These are phyloP conservation scores for Neodidymelliopsis sp. DNA, from an alignment of 2,329 filamentous ascomycete genomes.

Conservation along the genomic window DNA sequence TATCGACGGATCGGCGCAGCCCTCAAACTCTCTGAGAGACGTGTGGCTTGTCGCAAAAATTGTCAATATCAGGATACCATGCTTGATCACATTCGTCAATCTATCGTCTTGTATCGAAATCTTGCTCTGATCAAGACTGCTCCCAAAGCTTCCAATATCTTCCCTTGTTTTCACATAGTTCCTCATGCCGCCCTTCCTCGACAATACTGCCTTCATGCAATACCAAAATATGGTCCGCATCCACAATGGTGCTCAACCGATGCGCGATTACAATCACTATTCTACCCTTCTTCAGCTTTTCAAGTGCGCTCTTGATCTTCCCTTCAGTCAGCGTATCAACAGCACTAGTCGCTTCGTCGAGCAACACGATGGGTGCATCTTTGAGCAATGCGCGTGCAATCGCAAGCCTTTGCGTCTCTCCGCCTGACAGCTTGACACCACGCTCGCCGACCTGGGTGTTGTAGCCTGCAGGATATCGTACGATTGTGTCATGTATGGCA, in stretches of 20 bases:
- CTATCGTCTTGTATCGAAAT: no score
- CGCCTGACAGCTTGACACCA: constrained; percentile 58
- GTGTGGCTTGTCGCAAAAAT: no score
- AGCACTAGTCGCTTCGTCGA: constrained; percentile 14
- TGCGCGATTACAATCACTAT: constrained; percentile 55
- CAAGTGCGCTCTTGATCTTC: constrained; percentile 41
- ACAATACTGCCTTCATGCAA: constrained; percentile 48
- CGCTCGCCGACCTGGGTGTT: constrained; percentile 93
- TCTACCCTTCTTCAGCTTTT: constrained; percentile 16
- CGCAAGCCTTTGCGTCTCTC: constrained; percentile 87
- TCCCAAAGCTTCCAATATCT: constrained; percentile 10
- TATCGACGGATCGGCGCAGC: no score
- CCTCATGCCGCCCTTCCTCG: constrained; percentile 42
- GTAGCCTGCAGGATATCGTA: constrained; percentile 71
- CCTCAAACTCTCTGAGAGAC: no score
- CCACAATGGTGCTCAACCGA: constrained; percentile 48
- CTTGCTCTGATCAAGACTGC: no score
- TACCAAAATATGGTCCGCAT: constrained; percentile 52
- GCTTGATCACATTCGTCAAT: no score
- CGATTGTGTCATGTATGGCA: constrained; percentile 77
- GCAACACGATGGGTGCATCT: constrained; percentile 18
- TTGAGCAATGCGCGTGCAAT: constrained; percentile 34
- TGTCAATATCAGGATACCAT: no score
- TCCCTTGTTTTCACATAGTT: constrained; percentile 8
- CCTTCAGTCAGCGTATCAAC: constrained; percentile 5